A percentile compares a stretch with the other conserved stretches of the same genome.
Conservation (phyloP, 495 filamentous ascomycete genomes). For the Xylaria longipes region DNA sequence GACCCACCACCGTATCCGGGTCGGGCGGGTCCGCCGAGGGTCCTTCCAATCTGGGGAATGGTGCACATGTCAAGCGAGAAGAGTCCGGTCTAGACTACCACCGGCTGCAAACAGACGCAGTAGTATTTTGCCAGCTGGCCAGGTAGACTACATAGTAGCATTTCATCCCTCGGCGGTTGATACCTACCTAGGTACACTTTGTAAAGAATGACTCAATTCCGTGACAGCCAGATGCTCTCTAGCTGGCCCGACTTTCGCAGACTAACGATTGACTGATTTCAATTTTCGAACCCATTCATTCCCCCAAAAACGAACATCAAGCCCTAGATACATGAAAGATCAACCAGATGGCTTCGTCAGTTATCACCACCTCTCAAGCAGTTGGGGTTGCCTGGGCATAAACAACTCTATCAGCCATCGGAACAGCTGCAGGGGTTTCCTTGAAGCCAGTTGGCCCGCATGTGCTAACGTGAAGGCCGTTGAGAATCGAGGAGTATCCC, state of each 20-base stretch:
- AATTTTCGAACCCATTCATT: neutral
- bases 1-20: neutral
- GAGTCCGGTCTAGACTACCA: neutral
- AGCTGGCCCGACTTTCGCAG: neutral
- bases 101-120: slow-evolving; percentile 1
- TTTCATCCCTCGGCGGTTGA: too few relatives aligned
- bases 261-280: neutral
- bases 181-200: too few relatives aligned
- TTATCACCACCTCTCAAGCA: neutral
- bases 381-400: slow-evolving; percentile 15
- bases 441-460: slow-evolving; percentile 44
- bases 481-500: slow-evolving; percentile 49
- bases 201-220: neutral
- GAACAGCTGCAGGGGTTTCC: neutral
- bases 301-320: neutral
- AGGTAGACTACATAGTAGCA: too few relatives aligned
- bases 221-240: neutral
- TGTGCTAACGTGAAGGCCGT: slow-evolving; percentile 54
- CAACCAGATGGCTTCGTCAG: neutral
- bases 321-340: neutral
- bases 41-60: slow-evolving; percentile 17
- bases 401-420: slow-evolving; percentile 19
- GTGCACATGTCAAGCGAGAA: neutral
- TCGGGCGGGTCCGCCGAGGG: slow-evolving; percentile 7
- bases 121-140: neutral